A percentile compares a stretch with the other conserved stretches of the same genome.
phyloP scores from a whole-genome alignment of 1,139 yeast species.

The Pichia sp. region DNA sequence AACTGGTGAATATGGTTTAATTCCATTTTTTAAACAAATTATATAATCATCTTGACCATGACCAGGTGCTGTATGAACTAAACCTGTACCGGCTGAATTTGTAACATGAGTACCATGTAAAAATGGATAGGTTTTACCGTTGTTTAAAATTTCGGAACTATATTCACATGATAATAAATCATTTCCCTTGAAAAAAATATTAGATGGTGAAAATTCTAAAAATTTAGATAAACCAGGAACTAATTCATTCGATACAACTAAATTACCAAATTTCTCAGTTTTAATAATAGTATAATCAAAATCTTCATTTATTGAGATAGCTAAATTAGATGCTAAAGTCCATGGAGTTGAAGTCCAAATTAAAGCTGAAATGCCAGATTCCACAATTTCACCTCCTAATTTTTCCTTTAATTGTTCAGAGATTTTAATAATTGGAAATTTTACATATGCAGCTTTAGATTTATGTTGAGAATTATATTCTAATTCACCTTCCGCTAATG shows the following conservation, averaged over 20 bases:
- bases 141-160: slow-evolving; percentile 43
- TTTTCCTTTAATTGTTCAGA: slow-evolving; percentile 3
- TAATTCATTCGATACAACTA: slow-evolving; percentile 48
- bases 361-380: slow-evolving; percentile 28
- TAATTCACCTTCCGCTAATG: slow-evolving; percentile 92
- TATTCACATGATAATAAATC: slow-evolving; percentile 44
- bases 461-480: slow-evolving; percentile 73
- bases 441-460: slow-evolving; percentile 66
- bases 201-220: slow-evolving; percentile 17
- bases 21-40: slow-evolving; percentile 51
- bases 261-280: slow-evolving; percentile 32
- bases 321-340: slow-evolving; percentile 87
- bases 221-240: slow-evolving; percentile 21
- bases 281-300: slow-evolving; percentile 52
- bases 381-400: too few relatives aligned
- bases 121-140: slow-evolving; percentile 43
- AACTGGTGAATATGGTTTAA: slow-evolving; percentile 69
- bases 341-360: slow-evolving; percentile 99
- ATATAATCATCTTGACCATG: slow-evolving; percentile 94
- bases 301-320: slow-evolving; percentile 64
- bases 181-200: slow-evolving; percentile 36
- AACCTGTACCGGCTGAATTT: slow-evolving; percentile 80
- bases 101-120: slow-evolving; percentile 81
- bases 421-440: slow-evolving; percentile 43
- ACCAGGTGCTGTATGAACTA: slow-evolving; percentile 97